Percentiles rank a stretch among this genome's conserved stretches.
Conservation (phyloP, 768 basidiomycete species). For the Pleurotus platypus region DNA sequence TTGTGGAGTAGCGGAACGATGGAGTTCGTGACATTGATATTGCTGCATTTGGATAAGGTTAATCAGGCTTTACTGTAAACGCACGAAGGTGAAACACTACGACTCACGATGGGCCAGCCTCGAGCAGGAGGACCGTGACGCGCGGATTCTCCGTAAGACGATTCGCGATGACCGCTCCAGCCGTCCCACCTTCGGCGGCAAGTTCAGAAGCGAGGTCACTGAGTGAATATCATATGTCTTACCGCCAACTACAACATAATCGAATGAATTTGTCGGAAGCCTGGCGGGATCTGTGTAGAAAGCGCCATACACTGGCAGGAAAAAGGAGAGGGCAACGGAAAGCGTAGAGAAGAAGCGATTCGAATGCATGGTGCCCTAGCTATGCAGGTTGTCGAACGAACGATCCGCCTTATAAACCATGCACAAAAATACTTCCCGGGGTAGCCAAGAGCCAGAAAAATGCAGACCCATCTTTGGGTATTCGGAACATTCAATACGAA, state of each 20-base stretch:
- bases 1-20: slow-evolving; percentile 1
- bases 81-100: neutral
- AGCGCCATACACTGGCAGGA: neutral
- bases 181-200: slow-evolving; percentile 1
- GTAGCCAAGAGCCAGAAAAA: neutral
- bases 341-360: neutral
- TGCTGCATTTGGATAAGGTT: neutral
- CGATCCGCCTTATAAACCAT: too few relatives aligned
- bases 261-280: neutral
- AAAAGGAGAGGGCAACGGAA: neutral
- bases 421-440: neutral
- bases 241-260: slow-evolving; percentile 10
- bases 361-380: neutral
- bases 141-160: slow-evolving; percentile 2
- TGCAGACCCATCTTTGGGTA: too few relatives aligned
- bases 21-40: neutral
- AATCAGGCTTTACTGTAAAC: neutral
- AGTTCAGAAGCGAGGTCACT: too few relatives aligned
- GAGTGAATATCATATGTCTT: neutral
- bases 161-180: slow-evolving; percentile 6
- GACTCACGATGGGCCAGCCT: slow-evolving; percentile 2
- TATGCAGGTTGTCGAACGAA: too few relatives aligned
- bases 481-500: too few relatives aligned
- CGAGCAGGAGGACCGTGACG: slow-evolving; percentile 1
- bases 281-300: neutral